Conservation (phyloP, 2,329 filamentous ascomycete species). For the Periconia digitata region DNA sequence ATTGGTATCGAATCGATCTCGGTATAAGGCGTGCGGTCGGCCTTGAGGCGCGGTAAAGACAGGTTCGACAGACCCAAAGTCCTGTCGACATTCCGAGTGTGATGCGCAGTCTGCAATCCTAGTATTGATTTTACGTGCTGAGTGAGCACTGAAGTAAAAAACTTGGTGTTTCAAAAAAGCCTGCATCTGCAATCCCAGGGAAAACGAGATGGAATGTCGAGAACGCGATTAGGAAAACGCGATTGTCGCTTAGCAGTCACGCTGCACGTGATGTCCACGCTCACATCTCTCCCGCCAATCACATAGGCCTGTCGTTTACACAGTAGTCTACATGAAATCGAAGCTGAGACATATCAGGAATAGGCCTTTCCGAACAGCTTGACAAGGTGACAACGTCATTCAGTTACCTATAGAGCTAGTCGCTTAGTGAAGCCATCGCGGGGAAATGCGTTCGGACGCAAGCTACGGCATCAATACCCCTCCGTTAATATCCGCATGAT, state of each 20-base stretch:
- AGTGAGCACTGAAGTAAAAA: conserved; percentile 3
- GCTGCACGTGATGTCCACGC: conserved; percentile 29
- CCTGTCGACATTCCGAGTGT: conserved; percentile 45
- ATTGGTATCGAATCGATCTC: conserved; percentile 27
- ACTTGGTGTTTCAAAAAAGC: too few relatives aligned
- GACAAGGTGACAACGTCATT: too few relatives aligned
- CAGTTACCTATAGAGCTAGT: too few relatives aligned
- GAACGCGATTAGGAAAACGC: conserved; percentile 27
- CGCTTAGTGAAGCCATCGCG: neutral
- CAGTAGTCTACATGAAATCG: neutral
- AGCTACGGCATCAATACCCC: conserved; percentile 23
- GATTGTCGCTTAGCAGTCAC: conserved; percentile 17
- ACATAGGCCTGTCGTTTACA: too few relatives aligned
- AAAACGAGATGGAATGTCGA: conserved; percentile 1
- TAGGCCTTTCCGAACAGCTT: too few relatives aligned
- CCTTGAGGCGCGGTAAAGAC: conserved; percentile 45
- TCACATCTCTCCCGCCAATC: too few relatives aligned
- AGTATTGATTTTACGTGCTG: too few relatives aligned
- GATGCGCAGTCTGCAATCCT: too few relatives aligned
- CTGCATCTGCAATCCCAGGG: too few relatives aligned
- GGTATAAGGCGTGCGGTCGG: conserved; percentile 17
- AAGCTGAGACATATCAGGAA: neutral
- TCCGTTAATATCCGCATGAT: conserved; percentile 31
- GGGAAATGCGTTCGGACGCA: neutral
- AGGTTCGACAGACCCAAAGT: conserved; percentile 52